A percentile compares a stretch with the other conserved stretches of the same genome.
phyloP scores from a whole-genome alignment of 83 land plant species.

The Larix sibirica region DNA sequence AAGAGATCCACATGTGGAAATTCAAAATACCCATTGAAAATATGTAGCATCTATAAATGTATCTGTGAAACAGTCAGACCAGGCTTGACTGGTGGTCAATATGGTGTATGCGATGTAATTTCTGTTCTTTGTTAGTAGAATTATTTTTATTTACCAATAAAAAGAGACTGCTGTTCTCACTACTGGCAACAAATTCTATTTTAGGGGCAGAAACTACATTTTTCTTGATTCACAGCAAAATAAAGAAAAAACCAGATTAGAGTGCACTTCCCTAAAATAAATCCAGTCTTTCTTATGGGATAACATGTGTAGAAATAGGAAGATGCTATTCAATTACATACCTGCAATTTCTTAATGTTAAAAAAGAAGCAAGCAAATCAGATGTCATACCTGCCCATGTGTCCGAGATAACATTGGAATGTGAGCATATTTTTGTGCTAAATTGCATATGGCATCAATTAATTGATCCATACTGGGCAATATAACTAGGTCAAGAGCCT shows the following conservation, averaged over 20 bases:
- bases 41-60: no score
- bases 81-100: no score
- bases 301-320: background rate
- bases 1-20: no score
- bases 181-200: background rate
- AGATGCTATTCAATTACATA: background rate
- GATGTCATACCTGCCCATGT: slow-evolving; percentile 86
- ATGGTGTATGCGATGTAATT: no score
- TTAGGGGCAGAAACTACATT: background rate
- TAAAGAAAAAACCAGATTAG: background rate
- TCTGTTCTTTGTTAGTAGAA: no score
- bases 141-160: no score
- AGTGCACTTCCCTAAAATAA: background rate
- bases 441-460: slow-evolving; percentile 49
- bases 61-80: no score
- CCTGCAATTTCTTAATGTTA: background rate
- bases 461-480: slow-evolving; percentile 68
- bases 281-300: background rate
- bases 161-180: no score
- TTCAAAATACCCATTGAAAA: no score
- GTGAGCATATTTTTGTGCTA: slow-evolving; percentile 75
- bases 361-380: background rate
- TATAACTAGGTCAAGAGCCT: slow-evolving; percentile 49
- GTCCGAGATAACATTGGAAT: slow-evolving; percentile 93
- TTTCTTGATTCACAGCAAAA: background rate